These are phyloP conservation scores for Oldenlandia corymbosa DNA, from an alignment of 257 asterid genomes.

Conservation along the genomic window DNA sequence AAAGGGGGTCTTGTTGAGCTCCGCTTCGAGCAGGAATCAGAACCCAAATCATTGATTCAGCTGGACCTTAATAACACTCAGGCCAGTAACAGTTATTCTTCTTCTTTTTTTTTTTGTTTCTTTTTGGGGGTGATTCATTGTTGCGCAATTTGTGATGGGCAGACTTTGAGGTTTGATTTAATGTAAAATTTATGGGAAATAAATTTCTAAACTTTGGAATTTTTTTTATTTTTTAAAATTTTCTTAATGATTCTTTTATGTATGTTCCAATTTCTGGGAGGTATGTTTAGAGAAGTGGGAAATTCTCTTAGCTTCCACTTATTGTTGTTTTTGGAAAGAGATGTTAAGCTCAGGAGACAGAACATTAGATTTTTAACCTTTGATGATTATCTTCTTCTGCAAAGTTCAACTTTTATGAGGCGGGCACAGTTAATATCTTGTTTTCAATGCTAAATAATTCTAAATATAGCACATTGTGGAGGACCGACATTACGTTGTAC, in stretches of 20 bases:
- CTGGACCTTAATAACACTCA: conserved; percentile 56
- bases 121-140: no score
- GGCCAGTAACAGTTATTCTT: no score
- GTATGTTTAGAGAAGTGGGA: not conserved
- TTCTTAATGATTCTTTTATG: not conserved
- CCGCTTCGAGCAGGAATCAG: conserved; percentile 44
- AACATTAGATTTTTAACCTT: no score
- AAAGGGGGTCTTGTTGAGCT: conserved; percentile 43
- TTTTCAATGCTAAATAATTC: not conserved
- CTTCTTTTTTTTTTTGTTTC: not conserved
- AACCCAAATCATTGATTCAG: conserved; percentile 36
- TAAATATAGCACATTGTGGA: not conserved
- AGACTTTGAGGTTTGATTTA: not conserved
- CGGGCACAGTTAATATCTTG: not conserved
- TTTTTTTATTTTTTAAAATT: no score
- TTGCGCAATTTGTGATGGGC: not conserved
- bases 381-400: no score
- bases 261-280: not conserved
- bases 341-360: no score
- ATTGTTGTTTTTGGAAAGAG: not conserved
- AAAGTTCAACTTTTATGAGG: no score
- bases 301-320: not conserved
- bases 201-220: not conserved
- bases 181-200: not conserved
- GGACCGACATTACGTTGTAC: not conserved